Conservation (phyloP, 1,139 yeast species). For the Kodamaea suecica region DNA sequence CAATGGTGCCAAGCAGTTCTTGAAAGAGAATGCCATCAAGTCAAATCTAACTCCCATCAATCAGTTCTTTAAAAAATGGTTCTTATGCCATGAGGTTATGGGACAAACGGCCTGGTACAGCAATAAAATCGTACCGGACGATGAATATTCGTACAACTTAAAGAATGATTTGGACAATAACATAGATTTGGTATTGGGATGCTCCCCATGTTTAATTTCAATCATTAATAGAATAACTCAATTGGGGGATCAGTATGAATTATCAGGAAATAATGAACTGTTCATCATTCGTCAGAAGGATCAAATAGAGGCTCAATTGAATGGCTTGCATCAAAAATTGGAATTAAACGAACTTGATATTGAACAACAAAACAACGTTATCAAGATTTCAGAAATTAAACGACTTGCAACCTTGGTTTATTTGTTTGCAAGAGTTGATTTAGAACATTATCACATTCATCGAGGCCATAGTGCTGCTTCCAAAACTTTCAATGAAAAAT, state of each 20-base stretch:
- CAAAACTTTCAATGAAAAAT: conserved; percentile 10
- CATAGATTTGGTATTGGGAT: conserved; percentile 36
- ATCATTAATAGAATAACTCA: conserved; percentile 31
- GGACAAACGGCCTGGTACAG: conserved; percentile 37
- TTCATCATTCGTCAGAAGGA: conserved; percentile 15
- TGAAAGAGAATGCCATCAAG: conserved; percentile 21
- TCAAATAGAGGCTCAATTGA: conserved; percentile 18
- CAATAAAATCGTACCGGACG: conserved; percentile 18
- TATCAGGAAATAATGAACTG: conserved; percentile 5
- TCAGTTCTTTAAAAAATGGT: conserved; percentile 31
- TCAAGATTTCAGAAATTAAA: conserved; percentile 34
- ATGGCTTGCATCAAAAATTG: conserved; percentile 20
- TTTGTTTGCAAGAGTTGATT: conserved; percentile 30
- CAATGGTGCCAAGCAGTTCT: conserved; percentile 32
- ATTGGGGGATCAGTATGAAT: conserved; percentile 33
- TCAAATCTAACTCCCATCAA: conserved; percentile 24
- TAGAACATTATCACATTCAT: conserved; percentile 15
- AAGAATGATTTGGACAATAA: conserved; percentile 28
- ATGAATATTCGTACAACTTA: conserved; percentile 23
- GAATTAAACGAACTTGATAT: conserved; percentile 12
- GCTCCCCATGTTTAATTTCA: conserved; percentile 33
- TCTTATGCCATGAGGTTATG: conserved; percentile 39
- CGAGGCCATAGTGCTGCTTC: conserved; percentile 7
- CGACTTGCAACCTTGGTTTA: conserved; percentile 30
- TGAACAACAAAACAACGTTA: conserved; percentile 12